phyloP scores from a whole-genome alignment of 805 yeast species.

The Lachancea meyersii region DNA sequence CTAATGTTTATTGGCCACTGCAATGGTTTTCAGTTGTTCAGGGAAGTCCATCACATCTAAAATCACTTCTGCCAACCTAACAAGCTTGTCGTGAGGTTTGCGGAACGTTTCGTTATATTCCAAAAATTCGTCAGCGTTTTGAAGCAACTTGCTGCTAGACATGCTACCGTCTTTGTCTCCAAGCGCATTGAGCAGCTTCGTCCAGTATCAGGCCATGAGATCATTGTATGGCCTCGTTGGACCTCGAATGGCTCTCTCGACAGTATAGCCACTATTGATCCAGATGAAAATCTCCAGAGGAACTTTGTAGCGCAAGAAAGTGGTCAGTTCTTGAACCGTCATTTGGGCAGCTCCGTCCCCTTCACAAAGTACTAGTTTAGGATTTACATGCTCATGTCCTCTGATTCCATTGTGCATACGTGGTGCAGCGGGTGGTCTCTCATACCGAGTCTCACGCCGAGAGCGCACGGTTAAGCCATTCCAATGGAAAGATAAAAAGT shows the following conservation, averaged over 20 bases:
- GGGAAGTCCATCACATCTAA: conserved; percentile 60
- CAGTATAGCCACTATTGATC: conserved; percentile 85
- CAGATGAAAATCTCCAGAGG: conserved; percentile 66
- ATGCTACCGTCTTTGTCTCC: conserved; percentile 42
- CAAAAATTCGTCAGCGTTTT: conserved; percentile 37
- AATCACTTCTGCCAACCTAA: conserved; percentile 54
- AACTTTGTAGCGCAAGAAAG: conserved; percentile 52
- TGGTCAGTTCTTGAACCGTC: conserved; percentile 80
- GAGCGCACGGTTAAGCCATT: conserved; percentile 76
- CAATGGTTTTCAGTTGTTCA: conserved; percentile 48
- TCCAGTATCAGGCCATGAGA: conserved; percentile 79
- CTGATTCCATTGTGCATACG: conserved; percentile 16
- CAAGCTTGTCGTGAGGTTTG: conserved; percentile 29
- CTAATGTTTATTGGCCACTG: too few relatives aligned
- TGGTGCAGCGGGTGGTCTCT: conserved; percentile 40
- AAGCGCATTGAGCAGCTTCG: conserved; percentile 56
- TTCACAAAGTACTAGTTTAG: conserved; percentile 65
- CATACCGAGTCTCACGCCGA: conserved; percentile 75
- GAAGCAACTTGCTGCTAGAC: conserved; percentile 32
- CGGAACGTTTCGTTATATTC: conserved; percentile 34
- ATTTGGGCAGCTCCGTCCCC: conserved; percentile 96
- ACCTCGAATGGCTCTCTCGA: conserved; percentile 82
- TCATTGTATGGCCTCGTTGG: conserved; percentile 74
- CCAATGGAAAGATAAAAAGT: conserved; percentile 83
- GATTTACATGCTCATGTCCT: conserved; percentile 22